Conservation (phyloP, 768 basidiomycete genomes). For the Lactarius tabidus region DNA sequence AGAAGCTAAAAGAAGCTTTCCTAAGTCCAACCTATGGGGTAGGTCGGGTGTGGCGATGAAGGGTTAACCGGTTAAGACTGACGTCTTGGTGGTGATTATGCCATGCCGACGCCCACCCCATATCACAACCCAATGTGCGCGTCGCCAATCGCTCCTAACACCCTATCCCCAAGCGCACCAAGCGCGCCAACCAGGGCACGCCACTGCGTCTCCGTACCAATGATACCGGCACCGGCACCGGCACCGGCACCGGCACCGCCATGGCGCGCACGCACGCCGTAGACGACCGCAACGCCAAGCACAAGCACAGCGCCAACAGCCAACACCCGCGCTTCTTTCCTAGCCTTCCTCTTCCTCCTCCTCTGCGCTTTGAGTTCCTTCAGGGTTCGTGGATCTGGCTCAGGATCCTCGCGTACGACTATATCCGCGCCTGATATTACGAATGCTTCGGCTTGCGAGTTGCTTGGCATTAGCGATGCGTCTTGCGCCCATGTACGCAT, state of each 20-base stretch:
- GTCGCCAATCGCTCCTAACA: constrained; percentile 11
- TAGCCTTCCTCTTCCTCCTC: not conserved
- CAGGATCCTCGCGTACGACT: constrained; percentile 45
- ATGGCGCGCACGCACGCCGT: constrained; percentile 27
- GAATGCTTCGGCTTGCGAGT: constrained; percentile 58
- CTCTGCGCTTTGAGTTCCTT: constrained; percentile 24
- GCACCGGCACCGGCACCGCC: constrained; percentile 11
- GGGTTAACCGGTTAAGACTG: too few relatives aligned
- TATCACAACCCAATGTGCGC: constrained; percentile 6
- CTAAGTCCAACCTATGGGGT: too few relatives aligned
- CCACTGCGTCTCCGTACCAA: not conserved
- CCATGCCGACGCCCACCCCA: not conserved
- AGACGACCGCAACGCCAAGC: constrained; percentile 67
- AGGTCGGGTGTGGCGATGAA: too few relatives aligned
- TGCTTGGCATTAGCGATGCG: constrained; percentile 40
- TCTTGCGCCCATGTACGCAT: constrained; percentile 69
- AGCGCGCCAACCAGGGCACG: constrained; percentile 11
- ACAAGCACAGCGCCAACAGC: constrained; percentile 65
- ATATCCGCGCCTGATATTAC: constrained; percentile 51
- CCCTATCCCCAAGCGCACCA: constrained; percentile 17
- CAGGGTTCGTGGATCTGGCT: constrained; percentile 32
- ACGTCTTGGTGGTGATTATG: too few relatives aligned
- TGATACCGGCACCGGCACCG: not conserved
- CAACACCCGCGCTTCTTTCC: constrained; percentile 34
- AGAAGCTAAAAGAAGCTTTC: not conserved